Evolutionary conservation across 2,329 filamentous ascomycete genomes (phyloP), one percentile per base, ranked within the genome.

Genomic region (Cladorrhinum sp.): DNA sequence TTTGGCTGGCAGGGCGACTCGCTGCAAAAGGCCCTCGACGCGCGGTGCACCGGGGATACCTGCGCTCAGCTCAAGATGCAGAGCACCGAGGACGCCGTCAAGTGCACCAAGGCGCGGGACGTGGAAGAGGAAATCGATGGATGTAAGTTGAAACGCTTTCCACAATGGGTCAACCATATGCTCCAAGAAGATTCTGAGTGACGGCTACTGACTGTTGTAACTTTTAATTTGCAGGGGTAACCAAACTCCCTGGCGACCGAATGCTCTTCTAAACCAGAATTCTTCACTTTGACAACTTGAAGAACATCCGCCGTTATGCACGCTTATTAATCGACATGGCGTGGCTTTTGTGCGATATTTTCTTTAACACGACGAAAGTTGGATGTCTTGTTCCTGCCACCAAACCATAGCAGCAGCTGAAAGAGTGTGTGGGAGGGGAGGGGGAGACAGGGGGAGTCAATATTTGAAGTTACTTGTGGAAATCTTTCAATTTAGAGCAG

Each of bases 101-200:
- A 64, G 58, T 65, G 65, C 38, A 59, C 57, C 1, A 29, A 57
- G 29, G 38, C 50, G 12, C 52, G 49, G 29, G 55, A 49, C 7
- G 61, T 62, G 0, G 25, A 61, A 5, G 63, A 65, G 12, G 52
- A 63, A 24, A 56, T 63, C n/a, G 57, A 63, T 45, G 63, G 59
- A 50, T 65, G 64, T 65, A 27, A 63, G 73, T 73, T n/a, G n/a
- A 36, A 36, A 36, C 32, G 32, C 32, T 36, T 36, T 13, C n/a
- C n/a, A n/a, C n/a, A n/a, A n/a, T 3, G 12, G 8, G 16, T 13
- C 32, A 9, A 36, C 8, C 9, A 16, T 36, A n/a, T 36, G 32
- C 32, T 36, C 32, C 32, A 36, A 16, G 12, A 13, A 32, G 27
- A 32, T n/a, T n/a, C 6, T 12, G 32, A 36, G 32, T 36, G 32